Evolutionary conservation across 768 basidiomycete genomes (phyloP).

Genomic region (Serendipita sp.): DNA sequence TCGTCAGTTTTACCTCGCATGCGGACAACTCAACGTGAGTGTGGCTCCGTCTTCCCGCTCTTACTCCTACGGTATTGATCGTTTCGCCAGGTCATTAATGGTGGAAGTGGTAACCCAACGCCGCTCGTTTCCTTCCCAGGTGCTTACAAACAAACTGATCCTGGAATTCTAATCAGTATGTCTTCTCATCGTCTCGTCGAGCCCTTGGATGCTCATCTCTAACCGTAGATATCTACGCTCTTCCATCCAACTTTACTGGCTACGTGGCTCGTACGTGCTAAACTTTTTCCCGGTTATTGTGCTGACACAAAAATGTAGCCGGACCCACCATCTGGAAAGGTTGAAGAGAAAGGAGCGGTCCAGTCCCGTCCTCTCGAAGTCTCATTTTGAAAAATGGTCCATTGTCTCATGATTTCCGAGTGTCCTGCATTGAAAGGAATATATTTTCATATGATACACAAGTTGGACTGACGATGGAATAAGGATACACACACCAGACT

Average conservation of each 20-base stretch:
- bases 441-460: no score
- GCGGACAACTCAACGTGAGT: constrained; percentile 12
- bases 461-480: no score
- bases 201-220: not conserved
- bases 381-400: no score
- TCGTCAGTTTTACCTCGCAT: constrained; percentile 13
- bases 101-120: not conserved
- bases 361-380: no score
- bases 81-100: constrained; percentile 9
- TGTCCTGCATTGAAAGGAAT: no score
- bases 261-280: constrained; percentile 8
- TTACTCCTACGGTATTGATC: constrained; percentile 13
- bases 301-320: not conserved
- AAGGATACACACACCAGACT: no score
- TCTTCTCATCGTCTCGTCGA: not conserved
- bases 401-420: no score
- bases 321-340: constrained; percentile 9
- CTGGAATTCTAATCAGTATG: not conserved
- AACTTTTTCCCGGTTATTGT: not conserved
- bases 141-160: not conserved
- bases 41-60: constrained; percentile 6
- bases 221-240: constrained; percentile 7
- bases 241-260: constrained; percentile 9
- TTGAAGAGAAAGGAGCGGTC: not conserved
- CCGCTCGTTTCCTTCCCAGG: constrained; percentile 7